These are phyloP conservation scores for Canavalia ensiformis DNA, from an alignment of 306 rosid species.

Conservation along the genomic window DNA sequence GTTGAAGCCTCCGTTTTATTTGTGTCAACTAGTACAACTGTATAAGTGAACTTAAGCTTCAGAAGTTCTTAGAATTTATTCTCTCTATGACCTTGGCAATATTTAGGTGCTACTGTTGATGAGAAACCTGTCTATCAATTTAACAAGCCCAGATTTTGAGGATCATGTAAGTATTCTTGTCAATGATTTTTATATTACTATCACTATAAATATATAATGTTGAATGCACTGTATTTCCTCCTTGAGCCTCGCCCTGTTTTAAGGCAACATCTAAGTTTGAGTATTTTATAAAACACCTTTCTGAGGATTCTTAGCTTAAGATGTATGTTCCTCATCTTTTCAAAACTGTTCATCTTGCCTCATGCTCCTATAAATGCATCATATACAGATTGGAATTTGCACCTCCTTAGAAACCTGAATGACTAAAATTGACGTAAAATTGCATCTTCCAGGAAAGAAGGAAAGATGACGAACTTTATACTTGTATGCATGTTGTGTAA, in stretches of 20 bases:
- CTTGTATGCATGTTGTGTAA: constrained; percentile 23
- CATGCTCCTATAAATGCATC: constrained; percentile 24
- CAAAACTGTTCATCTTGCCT: neutral
- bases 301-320: constrained; percentile 46
- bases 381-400: constrained; percentile 5
- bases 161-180: constrained; percentile 77
- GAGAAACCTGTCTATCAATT: constrained; percentile 93
- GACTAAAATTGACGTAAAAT: constrained; percentile 12
- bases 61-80: neutral
- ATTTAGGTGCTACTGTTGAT: constrained; percentile 87
- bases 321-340: constrained; percentile 46
- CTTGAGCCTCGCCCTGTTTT: neutral
- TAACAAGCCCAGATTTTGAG: constrained; percentile 88
- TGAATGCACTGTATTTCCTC: constrained; percentile 27
- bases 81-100: constrained; percentile 35
- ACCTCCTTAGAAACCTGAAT: constrained; percentile 17
- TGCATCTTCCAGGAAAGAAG: constrained; percentile 27
- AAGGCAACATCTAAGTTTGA: neutral
- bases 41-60: constrained; percentile 12
- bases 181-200: constrained; percentile 34
- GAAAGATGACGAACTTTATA: neutral
- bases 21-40: neutral
- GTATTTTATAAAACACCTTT: neutral
- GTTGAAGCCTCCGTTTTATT: constrained; percentile 21
- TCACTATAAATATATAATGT: constrained; percentile 17